phyloP scores from a whole-genome alignment of 202 grass and related monocot genomes.

The Setaria viridis region DNA sequence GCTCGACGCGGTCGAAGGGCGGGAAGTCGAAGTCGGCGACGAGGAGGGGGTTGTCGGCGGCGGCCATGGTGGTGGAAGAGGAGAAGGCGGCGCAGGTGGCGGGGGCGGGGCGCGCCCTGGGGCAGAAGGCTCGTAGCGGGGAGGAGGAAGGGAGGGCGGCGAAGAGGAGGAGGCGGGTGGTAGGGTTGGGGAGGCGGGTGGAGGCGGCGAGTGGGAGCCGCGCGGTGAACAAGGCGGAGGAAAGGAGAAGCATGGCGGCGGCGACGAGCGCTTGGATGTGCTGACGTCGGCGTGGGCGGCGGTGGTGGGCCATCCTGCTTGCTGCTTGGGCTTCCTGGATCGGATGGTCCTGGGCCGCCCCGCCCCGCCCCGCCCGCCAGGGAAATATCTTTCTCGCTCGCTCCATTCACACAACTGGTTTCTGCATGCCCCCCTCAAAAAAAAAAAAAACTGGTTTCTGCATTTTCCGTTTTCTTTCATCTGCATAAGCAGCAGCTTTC shows the following conservation, averaged over 20 bases:
- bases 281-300: constrained; percentile 1
- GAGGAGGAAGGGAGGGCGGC: constrained; percentile 40
- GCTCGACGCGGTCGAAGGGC: constrained; percentile 66
- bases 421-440: too few relatives aligned
- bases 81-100: constrained; percentile 45
- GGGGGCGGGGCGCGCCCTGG: constrained; percentile 35
- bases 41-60: constrained; percentile 69
- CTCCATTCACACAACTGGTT: too few relatives aligned
- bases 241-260: constrained; percentile 33
- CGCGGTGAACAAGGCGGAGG: constrained; percentile 9
- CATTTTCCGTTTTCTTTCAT: too few relatives aligned
- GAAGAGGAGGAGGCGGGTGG: constrained; percentile 9
- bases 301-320: constrained; percentile 36
- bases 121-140: constrained; percentile 53
- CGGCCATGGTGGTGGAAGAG: constrained; percentile 9
- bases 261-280: not conserved
- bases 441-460: too few relatives aligned
- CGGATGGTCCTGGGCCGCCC: constrained; percentile 12
- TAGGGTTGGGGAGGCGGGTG: constrained; percentile 19
- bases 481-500: too few relatives aligned
- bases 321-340: not conserved
- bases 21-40: constrained; percentile 71
- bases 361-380: not conserved
- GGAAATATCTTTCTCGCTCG: not conserved
- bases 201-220: constrained; percentile 34